Evolutionary conservation across 2,329 filamentous ascomycete species (phyloP), one percentile per base, ranked within the genome.

Genomic region (Emmonsia crescens): DNA sequence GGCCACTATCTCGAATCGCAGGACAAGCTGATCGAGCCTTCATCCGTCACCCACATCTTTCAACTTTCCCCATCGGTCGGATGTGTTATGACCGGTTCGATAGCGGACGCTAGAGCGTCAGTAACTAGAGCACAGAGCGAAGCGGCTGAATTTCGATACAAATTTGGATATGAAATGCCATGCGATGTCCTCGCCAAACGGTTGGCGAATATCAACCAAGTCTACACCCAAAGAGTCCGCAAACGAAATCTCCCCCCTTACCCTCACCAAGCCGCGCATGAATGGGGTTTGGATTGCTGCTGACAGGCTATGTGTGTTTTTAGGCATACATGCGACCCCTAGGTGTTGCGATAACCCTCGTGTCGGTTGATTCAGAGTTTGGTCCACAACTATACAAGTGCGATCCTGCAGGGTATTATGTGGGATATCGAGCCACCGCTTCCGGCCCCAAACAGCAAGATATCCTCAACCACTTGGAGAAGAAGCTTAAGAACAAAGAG

Each of bases 401-500:
- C 75, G 94, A 99, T 74, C 94, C 94, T 57, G 94, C 94, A 62
- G 94, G 94, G 64, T 99, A 99, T 82, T 97, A 94, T 75, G 91
- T 93, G 61, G 94, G 94, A 68, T 99, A 97, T 86, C 97, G 97
- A 82, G 94, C 91, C 68, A 97, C 94, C 55, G 91, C 94, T 60
- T 95, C 94, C 8, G 94, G 94, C 5, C 94, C 94, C 60, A 99
- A 99, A 81, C 93, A 96, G 77, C 94, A 99, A 77, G 94, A 99
- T 82, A 94, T 94, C 65, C 85, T 97, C 74, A 99, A 99, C 78
- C 91, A 96, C 76, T 83, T 99, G 63, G 94, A 99, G 85, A 97
- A 97, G 87, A 97, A 97, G 84, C 86, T 99, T 77, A 96, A 96
- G 82, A 96, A 96, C 86, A 96, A 96, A 86, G 92, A 97, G 72